Conservation (phyloP, 2,329 filamentous ascomycete genomes). For the Bipolaris sorokiniana region DNA sequence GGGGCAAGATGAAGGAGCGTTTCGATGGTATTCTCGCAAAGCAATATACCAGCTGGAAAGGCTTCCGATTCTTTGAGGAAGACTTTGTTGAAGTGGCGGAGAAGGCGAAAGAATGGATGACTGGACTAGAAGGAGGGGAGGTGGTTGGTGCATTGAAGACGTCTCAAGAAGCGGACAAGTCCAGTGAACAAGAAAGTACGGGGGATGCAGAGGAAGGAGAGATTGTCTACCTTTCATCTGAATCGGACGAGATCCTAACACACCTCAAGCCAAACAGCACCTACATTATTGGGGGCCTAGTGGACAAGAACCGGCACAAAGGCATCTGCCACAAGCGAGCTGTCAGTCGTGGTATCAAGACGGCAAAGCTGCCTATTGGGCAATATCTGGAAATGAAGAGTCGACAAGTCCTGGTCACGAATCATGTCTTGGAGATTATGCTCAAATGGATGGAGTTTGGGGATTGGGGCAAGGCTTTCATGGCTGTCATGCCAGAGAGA, state of each 20-base stretch:
- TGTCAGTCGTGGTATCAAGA: slow-evolving; percentile 75
- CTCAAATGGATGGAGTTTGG: slow-evolving; percentile 86
- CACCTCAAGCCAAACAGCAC: slow-evolving; percentile 85
- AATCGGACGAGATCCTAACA: slow-evolving; percentile 84
- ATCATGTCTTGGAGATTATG: slow-evolving; percentile 98
- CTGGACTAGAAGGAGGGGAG: slow-evolving; percentile 61
- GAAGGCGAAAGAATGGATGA: slow-evolving; percentile 72
- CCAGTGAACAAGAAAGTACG: slow-evolving; percentile 48
- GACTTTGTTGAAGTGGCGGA: slow-evolving; percentile 75
- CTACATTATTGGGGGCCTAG: slow-evolving; percentile 92
- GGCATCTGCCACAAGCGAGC: slow-evolving; percentile 89
- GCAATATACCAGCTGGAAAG: slow-evolving; percentile 80
- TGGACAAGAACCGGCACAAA: slow-evolving; percentile 97
- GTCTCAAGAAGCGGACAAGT: slow-evolving; percentile 32
- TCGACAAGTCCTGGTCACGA: slow-evolving; percentile 85
- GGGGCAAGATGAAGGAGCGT: slow-evolving; percentile 73
- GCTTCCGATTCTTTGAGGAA: slow-evolving; percentile 72
- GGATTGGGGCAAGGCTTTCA: slow-evolving; percentile 90
- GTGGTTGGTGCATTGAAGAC: slow-evolving; percentile 64
- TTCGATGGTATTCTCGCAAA: slow-evolving; percentile 77
- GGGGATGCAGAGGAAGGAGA: slow-evolving; percentile 54
- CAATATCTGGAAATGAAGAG: slow-evolving; percentile 92
- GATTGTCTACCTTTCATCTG: slow-evolving; percentile 88
- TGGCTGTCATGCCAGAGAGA: slow-evolving; percentile 84
- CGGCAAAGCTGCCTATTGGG: slow-evolving; percentile 92